Conservation (phyloP, 2,329 filamentous ascomycete genomes). For the Orbilia javanica region DNA sequence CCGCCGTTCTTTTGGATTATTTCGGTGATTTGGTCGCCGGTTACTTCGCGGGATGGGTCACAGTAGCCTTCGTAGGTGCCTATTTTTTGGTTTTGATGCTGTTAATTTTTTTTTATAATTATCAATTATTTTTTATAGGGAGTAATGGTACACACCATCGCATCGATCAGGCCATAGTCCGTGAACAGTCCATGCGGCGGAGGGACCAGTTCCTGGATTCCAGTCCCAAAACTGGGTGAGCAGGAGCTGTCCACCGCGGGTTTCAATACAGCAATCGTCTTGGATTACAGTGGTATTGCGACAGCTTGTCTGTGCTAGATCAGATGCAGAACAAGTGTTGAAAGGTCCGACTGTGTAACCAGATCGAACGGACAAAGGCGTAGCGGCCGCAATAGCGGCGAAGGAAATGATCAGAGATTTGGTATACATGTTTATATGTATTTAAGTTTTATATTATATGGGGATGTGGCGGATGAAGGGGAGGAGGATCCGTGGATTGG, state of each 20-base stretch:
- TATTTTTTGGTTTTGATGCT: background rate
- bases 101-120: background rate
- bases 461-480: background rate
- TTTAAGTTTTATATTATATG: background rate
- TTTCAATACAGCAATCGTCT: slow-evolving; percentile 73
- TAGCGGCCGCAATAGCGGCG: slow-evolving; percentile 31
- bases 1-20: slow-evolving; percentile 70
- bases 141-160: slow-evolving; percentile 66
- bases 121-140: background rate
- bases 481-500: slow-evolving; percentile 4
- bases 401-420: slow-evolving; percentile 15
- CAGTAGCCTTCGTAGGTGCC: slow-evolving; percentile 70
- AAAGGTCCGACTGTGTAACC: slow-evolving; percentile 43
- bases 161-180: slow-evolving; percentile 69
- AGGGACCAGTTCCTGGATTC: slow-evolving; percentile 70
- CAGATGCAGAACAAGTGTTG: slow-evolving; percentile 40
- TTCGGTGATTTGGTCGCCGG: slow-evolving; percentile 68
- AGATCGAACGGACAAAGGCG: slow-evolving; percentile 14
- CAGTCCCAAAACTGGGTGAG: slow-evolving; percentile 75
- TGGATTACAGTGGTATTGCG: slow-evolving; percentile 69
- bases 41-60: slow-evolving; percentile 70
- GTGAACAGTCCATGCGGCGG: slow-evolving; percentile 65
- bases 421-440: slow-evolving; percentile 32
- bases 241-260: slow-evolving; percentile 71
- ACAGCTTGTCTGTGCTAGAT: slow-evolving; percentile 66